Evolutionary conservation across 2,329 filamentous ascomycete species (phyloP), one percentile per base, ranked within the genome.

Genomic region (Tricladium varicosporioides): DNA sequence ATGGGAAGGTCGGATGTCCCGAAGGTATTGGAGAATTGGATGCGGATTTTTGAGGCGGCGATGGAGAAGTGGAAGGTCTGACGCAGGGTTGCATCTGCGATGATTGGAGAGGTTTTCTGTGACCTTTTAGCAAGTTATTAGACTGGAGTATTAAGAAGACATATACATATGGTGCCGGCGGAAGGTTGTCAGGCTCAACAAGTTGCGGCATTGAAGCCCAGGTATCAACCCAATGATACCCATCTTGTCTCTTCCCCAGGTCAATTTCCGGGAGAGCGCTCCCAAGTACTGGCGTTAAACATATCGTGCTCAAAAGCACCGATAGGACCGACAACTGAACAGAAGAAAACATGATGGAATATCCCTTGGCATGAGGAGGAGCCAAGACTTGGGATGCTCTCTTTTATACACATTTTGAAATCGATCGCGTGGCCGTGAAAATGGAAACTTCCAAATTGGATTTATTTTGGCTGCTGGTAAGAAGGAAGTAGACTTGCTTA

Each of bases 151-250:
- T 9, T 13, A 2, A 15, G n/a, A 46, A 4, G 16, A 3, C 14
- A 48, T 36, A 5, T 42, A 60, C 57, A 16, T 54, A 62, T 48
- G 60, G 60, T 11, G 60, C 18, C 31, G 57, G 56, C 5, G 60
- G 60, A 10, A 62, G 45, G 48, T 62, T 62, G n/a, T 44, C 46
- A 19, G 46, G 55, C 40, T 62, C 60, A 0, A 62, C 60, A n/a
- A 62, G 56, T 42, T 62, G 60, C 1, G 60, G 58, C 60, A 62
- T 62, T 2, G 60, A 60, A 32, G 60, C 60, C 60, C 60, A 62
- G 5, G 58, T 48, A 22, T 57, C 51, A 16, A 62, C 60, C 60
- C 60, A 60, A 43, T 62, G 58, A 22, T 45, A 13, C 2, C 19
- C 43, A 15, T 46, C 48, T 54, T 54, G 52, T 2, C 52, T 40